Percentiles rank a stretch among this genome's conserved stretches.
Evolutionary conservation across 306 rosid genomes (phyloP).

Genomic region (Leucaena leucocephala): DNA sequence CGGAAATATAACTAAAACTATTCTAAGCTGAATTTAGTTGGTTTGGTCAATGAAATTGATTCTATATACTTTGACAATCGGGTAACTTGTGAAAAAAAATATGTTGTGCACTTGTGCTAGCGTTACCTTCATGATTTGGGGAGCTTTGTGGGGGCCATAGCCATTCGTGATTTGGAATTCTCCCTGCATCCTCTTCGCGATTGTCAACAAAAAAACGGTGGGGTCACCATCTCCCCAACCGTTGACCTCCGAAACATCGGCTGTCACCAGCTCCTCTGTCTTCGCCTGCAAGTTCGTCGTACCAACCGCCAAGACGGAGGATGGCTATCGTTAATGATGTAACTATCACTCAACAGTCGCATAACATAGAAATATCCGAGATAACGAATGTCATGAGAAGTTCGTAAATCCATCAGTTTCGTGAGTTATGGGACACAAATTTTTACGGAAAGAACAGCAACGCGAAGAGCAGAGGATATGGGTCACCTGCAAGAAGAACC

Average conservation of each 20-base stretch:
- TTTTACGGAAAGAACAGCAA: neutral
- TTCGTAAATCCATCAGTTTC: neutral
- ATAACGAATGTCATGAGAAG: neutral
- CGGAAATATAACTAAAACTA: neutral
- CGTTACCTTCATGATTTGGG: slow-evolving; percentile 63
- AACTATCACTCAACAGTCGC: neutral
- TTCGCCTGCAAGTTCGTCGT: slow-evolving; percentile 60
- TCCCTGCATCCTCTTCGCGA: slow-evolving; percentile 42
- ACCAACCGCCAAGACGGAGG: neutral
- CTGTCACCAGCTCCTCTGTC: slow-evolving; percentile 57
- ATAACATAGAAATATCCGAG: neutral
- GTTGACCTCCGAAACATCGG: slow-evolving; percentile 49
- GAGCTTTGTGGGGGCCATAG: slow-evolving; percentile 56
- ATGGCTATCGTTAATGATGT: neutral
- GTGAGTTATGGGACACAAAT: neutral
- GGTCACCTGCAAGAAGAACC: slow-evolving; percentile 65
- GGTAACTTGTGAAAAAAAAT: neutral
- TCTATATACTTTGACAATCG: neutral
- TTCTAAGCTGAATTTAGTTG: neutral
- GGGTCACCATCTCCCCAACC: slow-evolving; percentile 71
- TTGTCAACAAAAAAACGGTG: slow-evolving; percentile 49
- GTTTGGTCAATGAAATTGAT: neutral
- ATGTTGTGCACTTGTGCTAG: neutral
- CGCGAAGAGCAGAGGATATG: neutral
- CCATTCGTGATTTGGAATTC: slow-evolving; percentile 83